Base-by-base conservation (phyloP, 1,284 basidiomycete genomes). In the Athelia sp. region DNA sequence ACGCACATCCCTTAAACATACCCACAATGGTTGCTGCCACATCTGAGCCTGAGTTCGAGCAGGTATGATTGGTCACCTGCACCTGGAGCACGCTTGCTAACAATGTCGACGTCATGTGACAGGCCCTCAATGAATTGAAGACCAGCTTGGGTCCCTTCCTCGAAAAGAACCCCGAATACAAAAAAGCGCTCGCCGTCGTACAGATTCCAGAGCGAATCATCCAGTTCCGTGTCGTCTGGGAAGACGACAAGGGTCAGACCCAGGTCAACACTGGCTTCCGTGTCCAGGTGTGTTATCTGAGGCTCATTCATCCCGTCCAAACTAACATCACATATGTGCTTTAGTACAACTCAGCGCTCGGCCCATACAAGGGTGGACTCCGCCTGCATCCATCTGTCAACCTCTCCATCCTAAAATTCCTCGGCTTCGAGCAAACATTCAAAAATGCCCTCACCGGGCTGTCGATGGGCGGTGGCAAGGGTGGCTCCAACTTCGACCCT, bases 361-460 rank as follows among this genome's bases (percentile, higher is more conserved):
- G 87, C 51, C 87, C 87, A 36, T 91, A 90, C 81, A 90, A 90
- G 70, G 88, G 88, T 58, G 87, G 87, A 67, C 80, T 90, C 56
- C 82, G 88, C 58, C 78, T 91, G 52, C 87, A 90, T 75, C 85
- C 86, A 54, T 81, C 83, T 50, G 88, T 91, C 69, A 90, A 90
- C 74, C 78, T 91, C 38, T 87, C 84, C 57, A 88, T 91, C 68
- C 79, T 91, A 69, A 90, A 90, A 68, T 91, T 91, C 82, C 79
- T 90, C 57, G 88, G 87, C 49, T 88, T 90, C 65, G 88, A 91
- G 71, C 73, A 82, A 67, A 86, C 82, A 59, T 90, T 90, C 80
- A 90, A 90, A 72, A 91, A 91, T 68, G 87, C 88, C 34, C 75
- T 91, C 26, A 90, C 88, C 23, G 87, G 87, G 45, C 73, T 90